Evolutionary conservation across 768 basidiomycete genomes (phyloP).

Genomic region (Gymnopilus junonius): DNA sequence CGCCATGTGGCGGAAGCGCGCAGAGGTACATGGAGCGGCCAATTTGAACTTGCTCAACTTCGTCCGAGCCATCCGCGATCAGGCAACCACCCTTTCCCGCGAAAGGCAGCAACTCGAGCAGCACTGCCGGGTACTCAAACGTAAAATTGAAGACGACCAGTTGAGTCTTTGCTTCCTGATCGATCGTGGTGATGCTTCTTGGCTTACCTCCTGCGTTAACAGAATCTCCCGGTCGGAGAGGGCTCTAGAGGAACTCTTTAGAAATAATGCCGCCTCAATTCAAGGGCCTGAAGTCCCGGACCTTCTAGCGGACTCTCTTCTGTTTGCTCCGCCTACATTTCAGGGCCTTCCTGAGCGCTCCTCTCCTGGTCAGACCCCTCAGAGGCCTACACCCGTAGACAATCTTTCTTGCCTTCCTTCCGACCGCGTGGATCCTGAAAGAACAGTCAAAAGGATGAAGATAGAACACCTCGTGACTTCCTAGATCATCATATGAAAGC

Average conservation of each 20-base stretch:
- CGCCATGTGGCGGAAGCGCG: conserved; percentile 50
- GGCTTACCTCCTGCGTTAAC: not conserved
- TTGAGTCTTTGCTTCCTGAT: not conserved
- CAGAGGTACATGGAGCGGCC: conserved; percentile 52
- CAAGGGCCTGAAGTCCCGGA: conserved; percentile 3
- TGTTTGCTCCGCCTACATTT: conserved; percentile 20
- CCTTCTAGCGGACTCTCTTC: conserved; percentile 13
- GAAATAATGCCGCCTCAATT: not conserved
- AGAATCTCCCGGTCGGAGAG: conserved; percentile 14
- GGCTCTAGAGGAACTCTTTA: conserved; percentile 7
- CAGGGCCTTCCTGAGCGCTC: not conserved
- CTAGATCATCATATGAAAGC: not conserved
- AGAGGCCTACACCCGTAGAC: not conserved
- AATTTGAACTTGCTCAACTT: conserved; percentile 51
- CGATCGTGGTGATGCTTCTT: not conserved
- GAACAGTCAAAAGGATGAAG: conserved; percentile 13
- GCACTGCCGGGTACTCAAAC: conserved; percentile 29
- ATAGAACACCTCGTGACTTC: not conserved
- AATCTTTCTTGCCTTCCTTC: not conserved
- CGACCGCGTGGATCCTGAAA: not conserved
- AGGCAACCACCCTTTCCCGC: conserved; percentile 40
- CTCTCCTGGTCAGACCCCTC: not conserved
- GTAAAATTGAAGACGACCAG: conserved; percentile 34
- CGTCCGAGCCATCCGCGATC: conserved; percentile 44
- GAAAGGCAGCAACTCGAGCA: conserved; percentile 42